Evolutionary conservation across 129 eudicot genomes (phyloP).

Genomic region (Erigeron canadensis): DNA sequence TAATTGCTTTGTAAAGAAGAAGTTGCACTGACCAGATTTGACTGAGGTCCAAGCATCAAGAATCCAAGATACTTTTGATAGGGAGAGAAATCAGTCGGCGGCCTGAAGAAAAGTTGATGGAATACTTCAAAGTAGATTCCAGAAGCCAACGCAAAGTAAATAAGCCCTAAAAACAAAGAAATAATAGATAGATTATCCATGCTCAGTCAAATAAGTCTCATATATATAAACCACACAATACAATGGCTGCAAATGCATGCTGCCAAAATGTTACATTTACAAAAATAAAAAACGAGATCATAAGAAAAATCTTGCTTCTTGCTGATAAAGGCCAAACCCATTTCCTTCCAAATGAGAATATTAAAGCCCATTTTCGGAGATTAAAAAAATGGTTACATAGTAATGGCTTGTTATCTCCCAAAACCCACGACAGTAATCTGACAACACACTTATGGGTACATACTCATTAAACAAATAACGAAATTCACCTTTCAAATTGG

Average conservation of each 20-base stretch:
- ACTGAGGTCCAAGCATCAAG: conserved; percentile 65
- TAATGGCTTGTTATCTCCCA: too few relatives aligned
- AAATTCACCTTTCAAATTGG: too few relatives aligned
- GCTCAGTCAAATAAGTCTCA: not conserved
- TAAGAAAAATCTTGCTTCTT: not conserved
- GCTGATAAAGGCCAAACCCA: too few relatives aligned
- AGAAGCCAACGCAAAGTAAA: conserved; percentile 37
- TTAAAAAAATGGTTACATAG: too few relatives aligned
- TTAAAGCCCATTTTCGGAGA: too few relatives aligned
- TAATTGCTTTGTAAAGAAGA: not conserved
- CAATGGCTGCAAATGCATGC: too few relatives aligned
- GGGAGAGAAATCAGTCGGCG: conserved; percentile 75
- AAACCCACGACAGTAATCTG: too few relatives aligned
- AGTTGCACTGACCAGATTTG: conserved; percentile 49
- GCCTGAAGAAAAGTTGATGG: conserved; percentile 65
- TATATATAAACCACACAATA: not conserved
- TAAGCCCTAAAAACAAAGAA: conserved; percentile 49
- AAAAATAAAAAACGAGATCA: not conserved
- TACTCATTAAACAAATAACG: too few relatives aligned
- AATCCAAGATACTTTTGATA: conserved; percentile 69
- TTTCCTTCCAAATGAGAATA: too few relatives aligned
- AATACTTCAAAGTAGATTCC: conserved; percentile 44
- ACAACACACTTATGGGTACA: too few relatives aligned
- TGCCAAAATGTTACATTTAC: not conserved
- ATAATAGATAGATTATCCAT: not conserved